Percentiles rank a stretch among this genome's conserved stretches.
Conservation (phyloP, 2,329 filamentous ascomycete species). For the Geosmithia putterillii region DNA sequence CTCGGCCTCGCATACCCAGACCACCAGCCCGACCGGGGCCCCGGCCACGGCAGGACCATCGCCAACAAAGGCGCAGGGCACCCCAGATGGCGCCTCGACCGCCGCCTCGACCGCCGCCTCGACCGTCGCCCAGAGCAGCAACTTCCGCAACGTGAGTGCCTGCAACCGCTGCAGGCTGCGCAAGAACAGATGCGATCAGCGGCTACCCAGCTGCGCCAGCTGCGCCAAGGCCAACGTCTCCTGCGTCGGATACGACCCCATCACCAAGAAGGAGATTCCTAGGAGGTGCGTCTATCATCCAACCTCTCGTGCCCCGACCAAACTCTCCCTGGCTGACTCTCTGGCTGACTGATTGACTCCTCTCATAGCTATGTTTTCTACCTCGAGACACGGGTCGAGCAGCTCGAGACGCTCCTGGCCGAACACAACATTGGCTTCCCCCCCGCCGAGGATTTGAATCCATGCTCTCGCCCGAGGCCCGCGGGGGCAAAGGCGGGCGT, state of each 20-base stretch:
- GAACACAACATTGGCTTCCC: slow-evolving; percentile 61
- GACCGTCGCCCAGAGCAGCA: slow-evolving; percentile 43
- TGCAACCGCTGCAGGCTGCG: slow-evolving; percentile 86
- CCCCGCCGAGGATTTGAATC: slow-evolving; percentile 57
- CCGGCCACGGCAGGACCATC: no score
- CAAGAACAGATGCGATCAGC: slow-evolving; percentile 93
- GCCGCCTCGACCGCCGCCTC: slow-evolving; percentile 15
- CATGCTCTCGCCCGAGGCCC: slow-evolving; percentile 28
- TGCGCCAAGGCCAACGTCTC: slow-evolving; percentile 88
- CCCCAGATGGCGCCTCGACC: no score
- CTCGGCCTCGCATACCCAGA: slow-evolving; percentile 19
- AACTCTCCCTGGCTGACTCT: no score
- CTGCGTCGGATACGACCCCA: slow-evolving; percentile 92
- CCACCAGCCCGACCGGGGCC: slow-evolving; percentile 17
- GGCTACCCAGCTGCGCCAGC: slow-evolving; percentile 76
- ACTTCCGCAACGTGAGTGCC: slow-evolving; percentile 80
- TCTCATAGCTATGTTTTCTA: slow-evolving; percentile 75
- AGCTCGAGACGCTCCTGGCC: slow-evolving; percentile 66
- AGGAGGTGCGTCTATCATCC: slow-evolving; percentile 51
- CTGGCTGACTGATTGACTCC: background rate
- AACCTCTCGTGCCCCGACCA: no score
- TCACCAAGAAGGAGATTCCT: slow-evolving; percentile 91
- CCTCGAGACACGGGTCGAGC: slow-evolving; percentile 73
- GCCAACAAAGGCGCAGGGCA: no score
- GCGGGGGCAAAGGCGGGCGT: background rate